A percentile compares a stretch with the other conserved stretches of the same genome.
Evolutionary conservation across 257 asterid genomes (phyloP).

Genomic region (Solanum sejunctum): DNA sequence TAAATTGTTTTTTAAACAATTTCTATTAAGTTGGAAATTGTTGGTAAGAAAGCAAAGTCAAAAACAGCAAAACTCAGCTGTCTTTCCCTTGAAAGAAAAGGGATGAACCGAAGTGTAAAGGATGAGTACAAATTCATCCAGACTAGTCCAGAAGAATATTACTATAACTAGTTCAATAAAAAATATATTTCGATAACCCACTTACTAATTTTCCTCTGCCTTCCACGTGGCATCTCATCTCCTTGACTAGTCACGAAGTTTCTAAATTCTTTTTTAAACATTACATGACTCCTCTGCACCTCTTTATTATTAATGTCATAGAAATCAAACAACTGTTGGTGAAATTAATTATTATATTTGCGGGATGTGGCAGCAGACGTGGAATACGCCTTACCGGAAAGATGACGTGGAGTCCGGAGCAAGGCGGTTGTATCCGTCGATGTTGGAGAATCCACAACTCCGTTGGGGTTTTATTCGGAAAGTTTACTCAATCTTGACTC

Average conservation of each 20-base stretch:
- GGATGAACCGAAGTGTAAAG: not conserved
- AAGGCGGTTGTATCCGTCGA: constrained; percentile 31
- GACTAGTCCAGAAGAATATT: not conserved
- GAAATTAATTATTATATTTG: not conserved
- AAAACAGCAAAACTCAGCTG: not conserved
- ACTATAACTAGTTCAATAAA: not conserved
- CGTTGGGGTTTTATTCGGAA: constrained; percentile 55
- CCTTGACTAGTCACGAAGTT: not conserved
- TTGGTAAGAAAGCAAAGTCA: not conserved
- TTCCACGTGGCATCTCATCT: not conserved
- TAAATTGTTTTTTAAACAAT: no score
- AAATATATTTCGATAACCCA: not conserved
- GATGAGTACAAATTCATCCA: not conserved
- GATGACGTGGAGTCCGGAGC: constrained; percentile 34
- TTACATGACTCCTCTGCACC: not conserved
- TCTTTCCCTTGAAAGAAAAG: not conserved
- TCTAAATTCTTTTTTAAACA: not conserved
- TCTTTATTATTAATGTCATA: not conserved
- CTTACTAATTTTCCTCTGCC: not conserved
- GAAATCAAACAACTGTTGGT: not conserved
- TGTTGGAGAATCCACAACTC: constrained; percentile 43
- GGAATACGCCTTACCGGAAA: constrained; percentile 16
- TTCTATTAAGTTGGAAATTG: not conserved
- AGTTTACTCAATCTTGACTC: constrained; percentile 29
- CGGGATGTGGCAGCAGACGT: constrained; percentile 20